A percentile compares a stretch with the other conserved stretches of the same genome.
Conservation (phyloP, 768 basidiomycete species). For the Sarcomyxa edulis region DNA sequence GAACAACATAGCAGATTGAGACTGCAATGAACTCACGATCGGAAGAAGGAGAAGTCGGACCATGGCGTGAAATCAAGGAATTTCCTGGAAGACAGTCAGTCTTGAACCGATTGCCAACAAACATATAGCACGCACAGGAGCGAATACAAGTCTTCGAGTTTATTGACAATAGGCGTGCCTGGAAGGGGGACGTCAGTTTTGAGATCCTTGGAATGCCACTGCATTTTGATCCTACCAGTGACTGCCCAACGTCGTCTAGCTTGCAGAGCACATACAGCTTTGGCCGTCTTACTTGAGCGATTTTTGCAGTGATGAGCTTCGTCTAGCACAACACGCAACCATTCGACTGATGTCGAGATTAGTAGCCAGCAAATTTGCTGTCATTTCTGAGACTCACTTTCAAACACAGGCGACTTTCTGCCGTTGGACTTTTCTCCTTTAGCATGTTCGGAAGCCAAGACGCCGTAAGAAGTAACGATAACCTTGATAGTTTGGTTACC, state of each 20-base stretch:
- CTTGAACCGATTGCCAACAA: not conserved
- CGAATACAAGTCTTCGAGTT: conserved; percentile 87
- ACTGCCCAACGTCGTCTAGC: conserved; percentile 86
- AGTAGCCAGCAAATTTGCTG: conserved; percentile 8
- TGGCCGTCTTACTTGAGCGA: conserved; percentile 80
- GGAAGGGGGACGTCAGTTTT: conserved; percentile 2
- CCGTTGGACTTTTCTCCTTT: conserved; percentile 52
- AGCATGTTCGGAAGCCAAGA: conserved; percentile 82
- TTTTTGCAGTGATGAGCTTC: conserved; percentile 97
- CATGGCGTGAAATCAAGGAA: conserved; percentile 77
- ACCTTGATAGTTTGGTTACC: conserved; percentile 54
- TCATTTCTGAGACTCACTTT: conserved; percentile 42
- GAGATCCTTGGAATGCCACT: not conserved
- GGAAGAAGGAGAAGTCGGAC: conserved; percentile 85
- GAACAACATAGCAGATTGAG: not conserved
- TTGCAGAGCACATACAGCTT: conserved; percentile 79
- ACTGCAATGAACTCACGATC: conserved; percentile 49
- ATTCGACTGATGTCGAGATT: conserved; percentile 67
- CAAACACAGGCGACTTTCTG: conserved; percentile 57
- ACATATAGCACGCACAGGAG: conserved; percentile 43
- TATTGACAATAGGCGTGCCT: conserved; percentile 95
- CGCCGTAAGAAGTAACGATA: conserved; percentile 91
- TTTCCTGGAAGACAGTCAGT: conserved; percentile 39
- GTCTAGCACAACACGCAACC: conserved; percentile 81
- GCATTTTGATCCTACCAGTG: conserved; percentile 71